Evolutionary conservation across 2,329 filamentous ascomycete genomes (phyloP), one percentile per base, ranked within the genome.

Genomic region (Periconia digitata): DNA sequence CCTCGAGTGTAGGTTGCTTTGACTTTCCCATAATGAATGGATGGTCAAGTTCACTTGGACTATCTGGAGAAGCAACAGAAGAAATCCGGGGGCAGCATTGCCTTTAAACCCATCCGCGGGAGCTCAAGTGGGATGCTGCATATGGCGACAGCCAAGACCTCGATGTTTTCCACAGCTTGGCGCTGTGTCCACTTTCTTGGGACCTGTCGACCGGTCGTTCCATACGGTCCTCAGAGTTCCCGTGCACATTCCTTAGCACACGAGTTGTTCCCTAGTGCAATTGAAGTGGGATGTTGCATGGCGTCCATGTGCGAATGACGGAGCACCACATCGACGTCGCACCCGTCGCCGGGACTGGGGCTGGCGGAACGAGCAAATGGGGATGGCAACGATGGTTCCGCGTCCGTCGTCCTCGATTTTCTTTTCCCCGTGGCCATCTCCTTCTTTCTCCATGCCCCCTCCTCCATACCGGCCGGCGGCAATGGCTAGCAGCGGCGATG

Each of bases 21-120:
- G 70, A 69, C 57, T 66, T 69, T 56, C 66, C 70, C 70, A 72
- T 72, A 37, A 40, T 60, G 60, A 62, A 54, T 57, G 55, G 52
- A 47, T 44, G 44, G 51, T 48, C 40, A 29, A 53, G 50, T 56
- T 43, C 49, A 54, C 46, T 50, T 49, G 56, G 57, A 61, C 54
- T 55, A 57, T 51, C 60, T 49, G 46, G 42, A 40, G 55, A 57
- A 50, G 67, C 62, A 64, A 55, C 54, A 62, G 61, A 59, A 54
- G 43, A 64, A 56, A 59, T 55, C 54, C 47, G 59, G 66, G 63
- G 60, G 55, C 45, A 50, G 52, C 41, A 47, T 50, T 51, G 44
- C 53, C 58, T 68, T 69, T 66, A 64, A 69, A 61, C 35, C 40
- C 40, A 39, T 41, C 27, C 6, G 21, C 17, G 38, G 38, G 38